Conservation (phyloP, 805 yeast species). For the Saccharomycopsis babjevae region DNA sequence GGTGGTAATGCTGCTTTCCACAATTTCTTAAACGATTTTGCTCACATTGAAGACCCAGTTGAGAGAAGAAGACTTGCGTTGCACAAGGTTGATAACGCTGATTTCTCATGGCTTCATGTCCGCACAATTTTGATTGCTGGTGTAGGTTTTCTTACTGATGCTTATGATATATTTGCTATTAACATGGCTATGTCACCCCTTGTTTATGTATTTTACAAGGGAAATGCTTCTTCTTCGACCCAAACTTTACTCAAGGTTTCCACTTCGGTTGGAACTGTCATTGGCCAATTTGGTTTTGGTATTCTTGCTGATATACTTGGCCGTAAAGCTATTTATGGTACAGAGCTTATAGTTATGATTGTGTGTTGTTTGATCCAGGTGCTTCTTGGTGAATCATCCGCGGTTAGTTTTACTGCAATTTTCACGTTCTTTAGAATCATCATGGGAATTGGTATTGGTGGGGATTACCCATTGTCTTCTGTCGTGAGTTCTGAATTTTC, state of each 20-base stretch:
- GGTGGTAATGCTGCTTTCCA: constrained; percentile 88
- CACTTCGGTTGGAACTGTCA: constrained; percentile 88
- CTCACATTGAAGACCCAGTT: constrained; percentile 73
- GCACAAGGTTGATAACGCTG: constrained; percentile 71
- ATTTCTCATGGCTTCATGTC: constrained; percentile 74
- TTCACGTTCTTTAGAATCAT: constrained; percentile 70
- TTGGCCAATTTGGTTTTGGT: constrained; percentile 86
- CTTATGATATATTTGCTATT: constrained; percentile 88
- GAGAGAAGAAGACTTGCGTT: constrained; percentile 81
- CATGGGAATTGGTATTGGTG: constrained; percentile 96
- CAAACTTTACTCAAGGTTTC: constrained; percentile 72
- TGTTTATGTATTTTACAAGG: constrained; percentile 63
- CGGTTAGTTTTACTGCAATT: constrained; percentile 62
- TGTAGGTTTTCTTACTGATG: constrained; percentile 90
- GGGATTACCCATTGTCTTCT: constrained; percentile 90
- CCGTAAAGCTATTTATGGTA: constrained; percentile 80
- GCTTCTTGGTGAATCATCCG: constrained; percentile 60
- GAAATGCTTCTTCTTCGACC: constrained; percentile 57
- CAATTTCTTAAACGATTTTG: constrained; percentile 68
- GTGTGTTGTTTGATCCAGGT: constrained; percentile 72
- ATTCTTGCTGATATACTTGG: constrained; percentile 71
- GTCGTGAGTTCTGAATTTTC: constrained; percentile 87
- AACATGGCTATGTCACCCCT: constrained; percentile 75
- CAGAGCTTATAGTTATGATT: constrained; percentile 78
- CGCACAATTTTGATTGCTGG: constrained; percentile 75